Evolutionary conservation across 805 yeast genomes (phyloP), one percentile per base, ranked within the genome.

Genomic region (Myxozyma monticola): DNA sequence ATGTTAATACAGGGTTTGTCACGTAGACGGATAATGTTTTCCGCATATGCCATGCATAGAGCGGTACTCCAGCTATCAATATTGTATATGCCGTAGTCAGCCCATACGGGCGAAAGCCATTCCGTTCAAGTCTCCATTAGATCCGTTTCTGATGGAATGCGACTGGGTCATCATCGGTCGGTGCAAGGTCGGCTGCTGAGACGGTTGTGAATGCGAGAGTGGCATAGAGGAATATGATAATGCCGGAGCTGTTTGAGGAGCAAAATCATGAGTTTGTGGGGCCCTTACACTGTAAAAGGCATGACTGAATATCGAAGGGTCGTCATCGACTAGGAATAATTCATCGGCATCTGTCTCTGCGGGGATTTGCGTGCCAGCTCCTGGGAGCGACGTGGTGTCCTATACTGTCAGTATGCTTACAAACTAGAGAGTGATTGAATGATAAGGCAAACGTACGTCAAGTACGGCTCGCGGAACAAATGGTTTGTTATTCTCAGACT

Each of bases 221-320:
- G 37, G 7, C 17, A 9, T 5, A 31, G 35, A n/a, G 6, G 35
- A 5, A 5, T 9, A n/a, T 31, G 15, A 15, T 31, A n/a, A n/a
- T n/a, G n/a, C n/a, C n/a, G n/a, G n/a, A n/a, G n/a, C n/a, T n/a
- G n/a, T n/a, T n/a, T n/a, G n/a, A n/a, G n/a, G n/a, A n/a, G n/a
- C n/a, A n/a, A n/a, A n/a, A n/a, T n/a, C n/a, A n/a, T n/a, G n/a
- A n/a, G n/a, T n/a, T n/a, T n/a, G n/a, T n/a, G n/a, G n/a, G n/a
- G 34, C 21, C 17, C 20, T 12, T n/a, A 29, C 21, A 4, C 26
- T 55, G 40, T 64, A 64, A 4, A 68, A 60, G 24, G 57, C 60
- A 46, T 70, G 74, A 42, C 69, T 64, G 57, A 70, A 71, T 3
- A 61, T 69, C n/a, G 56, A 61, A 10, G 67, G 67, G 52, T 68